Conservation (phyloP, 2,329 filamentous ascomycete genomes). For the Fusarium albidum region DNA sequence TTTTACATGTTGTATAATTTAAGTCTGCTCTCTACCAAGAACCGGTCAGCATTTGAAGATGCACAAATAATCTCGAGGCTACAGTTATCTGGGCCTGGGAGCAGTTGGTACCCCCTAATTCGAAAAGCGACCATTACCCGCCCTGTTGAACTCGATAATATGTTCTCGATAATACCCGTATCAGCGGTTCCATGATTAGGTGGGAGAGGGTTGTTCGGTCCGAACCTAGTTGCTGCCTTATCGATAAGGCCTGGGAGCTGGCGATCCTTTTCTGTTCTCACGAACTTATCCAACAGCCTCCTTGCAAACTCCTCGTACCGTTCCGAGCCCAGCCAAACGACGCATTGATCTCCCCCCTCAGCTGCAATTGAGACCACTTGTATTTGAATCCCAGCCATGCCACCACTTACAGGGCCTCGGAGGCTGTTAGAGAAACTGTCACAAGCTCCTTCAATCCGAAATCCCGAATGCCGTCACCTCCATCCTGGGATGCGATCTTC, state of each 20-base stretch:
- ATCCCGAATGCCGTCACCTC: conserved; percentile 6
- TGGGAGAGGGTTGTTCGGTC: too few relatives aligned
- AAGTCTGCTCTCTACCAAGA: conserved; percentile 12
- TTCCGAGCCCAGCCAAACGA: not conserved
- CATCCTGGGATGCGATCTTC: not conserved
- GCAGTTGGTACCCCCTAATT: too few relatives aligned
- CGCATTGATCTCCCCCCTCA: not conserved
- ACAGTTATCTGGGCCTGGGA: not conserved
- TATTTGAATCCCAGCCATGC: conserved; percentile 6
- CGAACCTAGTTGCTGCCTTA: conserved; percentile 25
- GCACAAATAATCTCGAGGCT: not conserved
- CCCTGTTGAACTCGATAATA: too few relatives aligned
- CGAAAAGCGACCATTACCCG: too few relatives aligned
- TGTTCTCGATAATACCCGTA: too few relatives aligned
- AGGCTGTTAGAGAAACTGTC: not conserved
- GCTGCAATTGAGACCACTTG: not conserved
- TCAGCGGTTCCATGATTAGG: too few relatives aligned
- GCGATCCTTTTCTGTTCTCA: conserved; percentile 9
- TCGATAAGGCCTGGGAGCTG: conserved; percentile 26
- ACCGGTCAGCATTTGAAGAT: not conserved
- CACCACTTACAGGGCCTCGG: not conserved
- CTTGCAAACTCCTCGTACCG: not conserved
- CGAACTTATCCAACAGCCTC: not conserved
- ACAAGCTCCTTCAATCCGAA: not conserved
- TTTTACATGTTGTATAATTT: conserved; percentile 31